A percentile compares a stretch with the other conserved stretches of the same genome.
Evolutionary conservation across 257 asterid genomes (phyloP).

Genomic region (Schizonepeta tenuifolia): DNA sequence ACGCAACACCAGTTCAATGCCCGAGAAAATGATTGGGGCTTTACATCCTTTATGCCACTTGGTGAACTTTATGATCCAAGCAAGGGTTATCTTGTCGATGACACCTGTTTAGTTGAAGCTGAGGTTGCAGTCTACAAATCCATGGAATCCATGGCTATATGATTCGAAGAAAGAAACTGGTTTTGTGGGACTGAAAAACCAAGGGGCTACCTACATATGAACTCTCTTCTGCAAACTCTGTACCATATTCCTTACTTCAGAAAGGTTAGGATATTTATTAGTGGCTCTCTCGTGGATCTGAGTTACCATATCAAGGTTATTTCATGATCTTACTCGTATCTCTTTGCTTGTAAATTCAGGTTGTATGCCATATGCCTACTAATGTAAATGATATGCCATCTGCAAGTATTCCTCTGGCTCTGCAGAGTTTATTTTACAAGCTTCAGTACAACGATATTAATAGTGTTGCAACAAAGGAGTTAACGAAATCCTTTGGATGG

Average conservation of each 20-base stretch:
- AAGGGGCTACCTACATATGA: conserved; percentile 65
- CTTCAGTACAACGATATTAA: conserved; percentile 51
- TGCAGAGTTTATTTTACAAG: conserved; percentile 58
- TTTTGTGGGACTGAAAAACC: conserved; percentile 56
- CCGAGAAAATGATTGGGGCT: conserved; percentile 61
- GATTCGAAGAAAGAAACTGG: conserved; percentile 60
- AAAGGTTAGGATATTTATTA: conserved; percentile 47
- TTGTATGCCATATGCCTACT: conserved; percentile 55
- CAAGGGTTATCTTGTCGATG: conserved; percentile 50
- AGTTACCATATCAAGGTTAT: conserved; percentile 24
- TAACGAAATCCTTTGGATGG: conserved; percentile 67
- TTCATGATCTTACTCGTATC: conserved; percentile 22
- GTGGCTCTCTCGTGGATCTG: conserved; percentile 7
- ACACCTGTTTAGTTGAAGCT: conserved; percentile 54
- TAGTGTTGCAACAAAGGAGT: conserved; percentile 51
- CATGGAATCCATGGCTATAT: conserved; percentile 41
- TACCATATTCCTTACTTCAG: conserved; percentile 62
- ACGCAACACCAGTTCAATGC: conserved; percentile 54
- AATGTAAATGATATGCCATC: conserved; percentile 49
- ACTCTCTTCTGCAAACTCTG: conserved; percentile 57
- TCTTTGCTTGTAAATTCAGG: conserved; percentile 42
- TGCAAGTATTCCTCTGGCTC: conserved; percentile 55
- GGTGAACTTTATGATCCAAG: conserved; percentile 48
- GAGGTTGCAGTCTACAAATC: conserved; percentile 40
- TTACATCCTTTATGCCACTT: conserved; percentile 52